Conservation (phyloP, 2,329 filamentous ascomycete species). For the Scortechinia acanthostroma region DNA sequence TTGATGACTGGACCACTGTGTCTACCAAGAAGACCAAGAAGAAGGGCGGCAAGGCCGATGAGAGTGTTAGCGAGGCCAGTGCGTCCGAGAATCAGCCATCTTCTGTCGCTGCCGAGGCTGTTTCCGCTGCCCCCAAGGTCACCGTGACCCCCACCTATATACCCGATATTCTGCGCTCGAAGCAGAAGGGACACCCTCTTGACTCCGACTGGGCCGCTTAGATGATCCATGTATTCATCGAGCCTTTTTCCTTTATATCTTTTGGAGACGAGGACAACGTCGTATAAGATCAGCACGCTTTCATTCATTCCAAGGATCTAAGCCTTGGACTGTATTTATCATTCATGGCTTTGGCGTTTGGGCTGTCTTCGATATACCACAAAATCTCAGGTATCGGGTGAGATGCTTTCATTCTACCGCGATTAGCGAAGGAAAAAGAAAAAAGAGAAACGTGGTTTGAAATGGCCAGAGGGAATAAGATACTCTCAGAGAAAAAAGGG, state of each 20-base stretch:
- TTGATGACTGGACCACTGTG: constrained; percentile 1
- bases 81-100: neutral
- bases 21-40: constrained; percentile 2
- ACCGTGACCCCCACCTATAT: constrained; percentile 2
- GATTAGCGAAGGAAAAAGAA: too few species aligned
- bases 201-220: constrained; percentile 2
- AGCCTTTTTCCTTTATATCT: neutral
- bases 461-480: too few species aligned
- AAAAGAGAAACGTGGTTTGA: too few species aligned
- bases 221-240: neutral
- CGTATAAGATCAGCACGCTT: too few species aligned
- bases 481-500: too few species aligned
- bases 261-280: too few species aligned
- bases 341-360: constrained; percentile 3
- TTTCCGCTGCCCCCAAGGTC: neutral
- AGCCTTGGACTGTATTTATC: constrained; percentile 1
- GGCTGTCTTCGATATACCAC: too few species aligned
- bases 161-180: neutral
- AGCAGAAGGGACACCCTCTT: neutral
- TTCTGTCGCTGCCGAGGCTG: neutral
- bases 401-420: too few species aligned
- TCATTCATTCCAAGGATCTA: too few species aligned
- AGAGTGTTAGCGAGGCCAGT: constrained; percentile 2
- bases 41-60: constrained; percentile 1
- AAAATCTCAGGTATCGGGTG: too few species aligned